Conservation (phyloP, 2,329 filamentous ascomycete species). For the Chaetomium globosum region DNA sequence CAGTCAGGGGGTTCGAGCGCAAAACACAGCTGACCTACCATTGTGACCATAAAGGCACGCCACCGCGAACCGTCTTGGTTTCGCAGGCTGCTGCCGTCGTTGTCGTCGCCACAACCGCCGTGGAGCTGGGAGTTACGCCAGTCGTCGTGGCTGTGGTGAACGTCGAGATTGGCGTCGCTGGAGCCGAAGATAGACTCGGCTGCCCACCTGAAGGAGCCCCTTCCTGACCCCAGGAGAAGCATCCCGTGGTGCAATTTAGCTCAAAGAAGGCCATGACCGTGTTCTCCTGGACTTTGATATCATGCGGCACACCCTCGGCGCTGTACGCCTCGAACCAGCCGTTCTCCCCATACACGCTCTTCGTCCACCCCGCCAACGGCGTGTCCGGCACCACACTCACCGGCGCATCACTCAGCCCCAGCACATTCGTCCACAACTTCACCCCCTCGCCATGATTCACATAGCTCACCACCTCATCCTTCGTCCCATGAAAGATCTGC, state of each 20-base stretch:
- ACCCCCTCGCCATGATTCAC: conserved; percentile 58
- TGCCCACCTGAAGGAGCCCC: conserved; percentile 26
- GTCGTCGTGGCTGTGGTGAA: background rate
- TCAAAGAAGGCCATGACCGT: conserved; percentile 46
- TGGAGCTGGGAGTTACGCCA: conserved; percentile 3
- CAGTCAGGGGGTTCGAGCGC: no score
- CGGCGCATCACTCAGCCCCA: conserved; percentile 41
- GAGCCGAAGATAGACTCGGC: background rate
- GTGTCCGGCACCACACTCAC: conserved; percentile 40
- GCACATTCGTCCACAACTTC: conserved; percentile 55
- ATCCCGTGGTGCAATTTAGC: conserved; percentile 41
- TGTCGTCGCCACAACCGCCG: background rate
- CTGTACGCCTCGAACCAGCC: conserved; percentile 48
- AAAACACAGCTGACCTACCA: conserved; percentile 19
- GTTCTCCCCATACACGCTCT: conserved; percentile 42
- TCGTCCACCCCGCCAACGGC: conserved; percentile 45
- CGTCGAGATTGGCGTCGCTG: background rate
- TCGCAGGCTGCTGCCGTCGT: conserved; percentile 5
- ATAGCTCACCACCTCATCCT: conserved; percentile 54
- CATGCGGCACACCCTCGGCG: conserved; percentile 45
- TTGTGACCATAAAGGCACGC: conserved; percentile 15
- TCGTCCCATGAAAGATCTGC: conserved; percentile 60
- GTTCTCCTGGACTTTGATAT: conserved; percentile 46
- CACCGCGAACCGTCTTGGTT: background rate
- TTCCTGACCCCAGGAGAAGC: conserved; percentile 45